Evolutionary conservation across 495 filamentous ascomycete species (phyloP), one percentile per base, ranked within the genome.

Genomic region (Oidiodendron maius): DNA sequence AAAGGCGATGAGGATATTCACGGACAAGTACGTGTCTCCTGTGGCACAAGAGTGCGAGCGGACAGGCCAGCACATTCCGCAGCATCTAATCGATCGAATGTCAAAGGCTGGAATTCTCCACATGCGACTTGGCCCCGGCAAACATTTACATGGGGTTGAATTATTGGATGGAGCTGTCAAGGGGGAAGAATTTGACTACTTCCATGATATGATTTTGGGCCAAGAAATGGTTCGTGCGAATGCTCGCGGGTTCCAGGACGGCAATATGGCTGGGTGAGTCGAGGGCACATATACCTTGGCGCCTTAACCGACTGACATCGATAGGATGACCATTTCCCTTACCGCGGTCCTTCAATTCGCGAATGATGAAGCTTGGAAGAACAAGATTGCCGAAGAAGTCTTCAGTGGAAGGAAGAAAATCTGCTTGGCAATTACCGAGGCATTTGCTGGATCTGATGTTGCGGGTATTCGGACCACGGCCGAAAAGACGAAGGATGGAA

Each of bases 351-450:
- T 87, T 68, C 83, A 91, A 68, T 93, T 82, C 75, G 76, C 84
- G 59, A 80, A 73, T 42, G 74, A 93, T 60, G 70, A 76, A 30
- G 64, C 68, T 44, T 75, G 89, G 46, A 82, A 82, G 61, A 71
- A 84, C 57, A 70, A 72, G 23, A 69, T 93, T 36, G 77, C 75
- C 16, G 71, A 78, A 28, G 88, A 95, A 58, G 81, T 87, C 28
- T 74, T 95, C 54, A 78, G 75, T 17, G 88, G 86, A 23, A 77
- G 83, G 74, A 95, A 91, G 76, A 87, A 88, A 71, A 88, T 91
- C 67, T 89, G 79, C 63, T 71, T 95, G 3, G 88, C 88, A 40
- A 87, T 95, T 61, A 91, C 87, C 5, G 89, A 95, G 64, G 88
- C 89, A 9, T 95, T 95, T 64, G 89, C 88, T 21, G 87, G 89